Evolutionary conservation across 176 grass and related monocot species (phyloP).

Genomic region (Paspalum notatum): DNA sequence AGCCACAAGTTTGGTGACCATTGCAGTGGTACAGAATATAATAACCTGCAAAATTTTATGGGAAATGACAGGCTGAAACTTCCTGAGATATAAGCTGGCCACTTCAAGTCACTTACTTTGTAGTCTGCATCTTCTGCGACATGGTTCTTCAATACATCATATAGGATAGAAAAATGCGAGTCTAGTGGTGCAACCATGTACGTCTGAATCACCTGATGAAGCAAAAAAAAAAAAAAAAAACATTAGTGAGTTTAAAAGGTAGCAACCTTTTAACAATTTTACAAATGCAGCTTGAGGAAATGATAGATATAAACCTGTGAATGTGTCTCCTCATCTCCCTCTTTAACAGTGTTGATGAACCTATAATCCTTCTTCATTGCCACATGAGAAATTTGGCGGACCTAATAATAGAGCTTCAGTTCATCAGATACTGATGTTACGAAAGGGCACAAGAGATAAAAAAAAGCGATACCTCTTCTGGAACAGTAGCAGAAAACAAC

Average conservation of each 20-base stretch:
- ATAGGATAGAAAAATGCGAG: conserved; percentile 76
- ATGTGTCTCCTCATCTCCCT: conserved; percentile 91
- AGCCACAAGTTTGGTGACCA: conserved; percentile 88
- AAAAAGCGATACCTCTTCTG: conserved; percentile 67
- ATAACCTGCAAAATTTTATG: conserved; percentile 70
- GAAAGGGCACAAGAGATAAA: conserved; percentile 18
- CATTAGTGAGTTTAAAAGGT: background rate
- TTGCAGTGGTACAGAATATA: conserved; percentile 97
- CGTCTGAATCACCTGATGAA: conserved; percentile 79
- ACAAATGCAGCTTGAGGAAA: conserved; percentile 27
- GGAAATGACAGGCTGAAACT: conserved; percentile 34
- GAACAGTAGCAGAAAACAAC: conserved; percentile 94
- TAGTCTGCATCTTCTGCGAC: conserved; percentile 84
- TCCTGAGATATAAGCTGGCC: conserved; percentile 22
- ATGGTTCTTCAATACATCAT: conserved; percentile 71
- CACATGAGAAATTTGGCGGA: conserved; percentile 82
- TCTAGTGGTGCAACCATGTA: conserved; percentile 70
- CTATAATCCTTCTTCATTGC: conserved; percentile 87
- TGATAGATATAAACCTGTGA: conserved; percentile 63
- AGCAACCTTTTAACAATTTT: conserved; percentile 29
- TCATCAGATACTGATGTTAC: conserved; percentile 34
- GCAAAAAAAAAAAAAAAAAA: conserved; percentile 36
- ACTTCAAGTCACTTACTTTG: conserved; percentile 63
- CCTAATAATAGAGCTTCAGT: conserved; percentile 50
- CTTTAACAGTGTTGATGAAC: conserved; percentile 91